Evolutionary conservation across 164 flowering plant genomes (phyloP), one percentile per base, ranked within the genome.

Genomic region (Vitis amurensis): DNA sequence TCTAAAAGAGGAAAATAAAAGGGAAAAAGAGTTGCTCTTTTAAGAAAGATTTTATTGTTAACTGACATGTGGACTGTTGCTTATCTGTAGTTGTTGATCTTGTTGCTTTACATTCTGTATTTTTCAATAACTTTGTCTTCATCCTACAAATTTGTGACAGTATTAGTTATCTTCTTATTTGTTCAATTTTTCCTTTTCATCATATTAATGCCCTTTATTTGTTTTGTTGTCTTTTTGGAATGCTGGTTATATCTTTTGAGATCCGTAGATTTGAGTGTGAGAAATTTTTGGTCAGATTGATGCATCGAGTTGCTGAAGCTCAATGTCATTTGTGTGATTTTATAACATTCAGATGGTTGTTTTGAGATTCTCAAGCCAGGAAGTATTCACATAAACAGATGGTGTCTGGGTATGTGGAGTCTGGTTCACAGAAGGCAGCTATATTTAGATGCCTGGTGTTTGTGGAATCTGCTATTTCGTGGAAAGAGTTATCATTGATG

Each of bases 181-280:
- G 1, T 51, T 37, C 44, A 37, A 61, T 13, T 13, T 31, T 62
- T 14, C 16, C 19, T 10, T 61, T 52, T 63, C 57, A 11, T 30
- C 1, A 14, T 27, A 57, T 68, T 58, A 60, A 55, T 73, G 55
- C 8, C 27, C 2, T 58, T 65, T 49, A 3, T 58, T 66, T 70
- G 15, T 61, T 56, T 68, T 68, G 8, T 68, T 59, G 59, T 52
- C 50, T 61, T 64, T 44, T 27, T 74, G 70, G 56, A 47, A 44
- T 64, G 77, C 64, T 60, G 67, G 73, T 71, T 29, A 31, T 50
- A 53, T 55, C 56, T 48, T 59, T 68, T 79, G 79, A 73, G 60
- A 70, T 66, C 62, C 11, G 49, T 73, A 57, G 77, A 57, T 65
- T 37, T 72, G 72, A 23, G 50, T 51, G 66, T 47, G 69, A 61